phyloP scores from a whole-genome alignment of 106 monocot genomes.

The Vanilla planifolia region DNA sequence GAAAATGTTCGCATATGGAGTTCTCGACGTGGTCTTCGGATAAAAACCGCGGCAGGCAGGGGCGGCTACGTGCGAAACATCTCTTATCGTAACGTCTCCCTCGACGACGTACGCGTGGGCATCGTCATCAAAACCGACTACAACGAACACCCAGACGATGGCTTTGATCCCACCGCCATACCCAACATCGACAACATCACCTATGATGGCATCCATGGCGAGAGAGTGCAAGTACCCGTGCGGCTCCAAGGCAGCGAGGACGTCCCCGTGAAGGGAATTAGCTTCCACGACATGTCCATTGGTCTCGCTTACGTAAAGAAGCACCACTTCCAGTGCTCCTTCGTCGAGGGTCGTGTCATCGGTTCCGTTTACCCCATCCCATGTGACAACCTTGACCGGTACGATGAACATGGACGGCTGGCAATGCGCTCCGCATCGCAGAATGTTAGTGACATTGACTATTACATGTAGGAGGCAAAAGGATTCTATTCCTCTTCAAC shows the following conservation, averaged over 20 bases:
- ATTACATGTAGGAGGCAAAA: conserved; percentile 30
- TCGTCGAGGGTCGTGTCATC: conserved; percentile 38
- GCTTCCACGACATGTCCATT: conserved; percentile 29
- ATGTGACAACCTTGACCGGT: conserved; percentile 52
- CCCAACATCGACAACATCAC: conserved; percentile 33
- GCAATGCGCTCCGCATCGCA: conserved; percentile 22
- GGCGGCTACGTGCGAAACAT: conserved; percentile 57
- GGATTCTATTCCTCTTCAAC: too few relatives aligned
- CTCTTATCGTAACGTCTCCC: conserved; percentile 37
- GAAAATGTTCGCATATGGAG: conserved; percentile 51
- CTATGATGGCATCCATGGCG: conserved; percentile 31
- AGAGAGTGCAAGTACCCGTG: conserved; percentile 42
- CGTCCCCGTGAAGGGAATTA: conserved; percentile 40
- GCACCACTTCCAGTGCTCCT: conserved; percentile 51
- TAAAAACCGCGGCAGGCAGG: conserved; percentile 61
- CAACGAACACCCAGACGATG: conserved; percentile 49
- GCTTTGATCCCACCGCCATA: conserved; percentile 34
- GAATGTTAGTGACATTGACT: conserved; percentile 37
- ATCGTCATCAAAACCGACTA: conserved; percentile 58
- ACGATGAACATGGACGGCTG: conserved; percentile 38
- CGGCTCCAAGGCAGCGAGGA: conserved; percentile 48
- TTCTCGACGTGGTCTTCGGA: conserved; percentile 44
- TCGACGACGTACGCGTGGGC: conserved; percentile 32
- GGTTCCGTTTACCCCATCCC: conserved; percentile 40
- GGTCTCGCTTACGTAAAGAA: conserved; percentile 29